These are phyloP conservation scores for Aspergillus affinis DNA, from an alignment of 495 filamentous ascomycete species.

Conservation along the genomic window DNA sequence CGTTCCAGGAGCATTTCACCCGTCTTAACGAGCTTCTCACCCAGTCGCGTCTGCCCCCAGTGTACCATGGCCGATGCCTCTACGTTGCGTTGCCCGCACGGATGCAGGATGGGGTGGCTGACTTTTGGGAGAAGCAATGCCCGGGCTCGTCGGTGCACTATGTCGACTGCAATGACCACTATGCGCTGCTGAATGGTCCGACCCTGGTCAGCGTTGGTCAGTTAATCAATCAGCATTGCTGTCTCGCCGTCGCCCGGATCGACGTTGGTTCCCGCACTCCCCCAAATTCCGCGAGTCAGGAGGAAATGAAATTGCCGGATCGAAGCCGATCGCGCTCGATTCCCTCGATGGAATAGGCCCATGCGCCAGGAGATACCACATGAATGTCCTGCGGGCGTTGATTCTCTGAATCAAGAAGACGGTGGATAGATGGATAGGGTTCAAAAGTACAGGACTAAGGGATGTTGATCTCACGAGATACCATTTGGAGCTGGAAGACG, in stretches of 20 bases:
- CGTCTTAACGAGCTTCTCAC: background rate
- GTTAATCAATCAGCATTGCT: slow-evolving; percentile 6
- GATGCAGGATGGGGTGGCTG: background rate
- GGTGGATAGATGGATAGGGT: no score
- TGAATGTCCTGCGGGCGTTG: no score
- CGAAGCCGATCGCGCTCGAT: no score
- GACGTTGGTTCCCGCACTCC: no score
- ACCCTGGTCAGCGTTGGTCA: background rate
- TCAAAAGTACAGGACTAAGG: no score
- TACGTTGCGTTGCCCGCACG: slow-evolving; percentile 4
- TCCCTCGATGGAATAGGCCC: no score
- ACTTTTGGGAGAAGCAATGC: slow-evolving; percentile 3
- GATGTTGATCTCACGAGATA: no score
- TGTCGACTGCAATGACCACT: slow-evolving; percentile 7
- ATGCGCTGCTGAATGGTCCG: slow-evolving; percentile 3
- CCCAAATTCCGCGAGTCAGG: no score
- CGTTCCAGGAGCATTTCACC: slow-evolving; percentile 6
- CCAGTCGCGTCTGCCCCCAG: background rate
- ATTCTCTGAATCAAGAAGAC: no score
- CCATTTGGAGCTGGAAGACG: no score
- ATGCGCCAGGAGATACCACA: no score
- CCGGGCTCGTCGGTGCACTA: background rate
- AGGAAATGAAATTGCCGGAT: no score
- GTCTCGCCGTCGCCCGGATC: background rate
- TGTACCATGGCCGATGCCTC: slow-evolving; percentile 4